Evolutionary conservation across 1,139 yeast species (phyloP), one percentile per base, ranked within the genome.

Genomic region (Geotrichum fermentans): DNA sequence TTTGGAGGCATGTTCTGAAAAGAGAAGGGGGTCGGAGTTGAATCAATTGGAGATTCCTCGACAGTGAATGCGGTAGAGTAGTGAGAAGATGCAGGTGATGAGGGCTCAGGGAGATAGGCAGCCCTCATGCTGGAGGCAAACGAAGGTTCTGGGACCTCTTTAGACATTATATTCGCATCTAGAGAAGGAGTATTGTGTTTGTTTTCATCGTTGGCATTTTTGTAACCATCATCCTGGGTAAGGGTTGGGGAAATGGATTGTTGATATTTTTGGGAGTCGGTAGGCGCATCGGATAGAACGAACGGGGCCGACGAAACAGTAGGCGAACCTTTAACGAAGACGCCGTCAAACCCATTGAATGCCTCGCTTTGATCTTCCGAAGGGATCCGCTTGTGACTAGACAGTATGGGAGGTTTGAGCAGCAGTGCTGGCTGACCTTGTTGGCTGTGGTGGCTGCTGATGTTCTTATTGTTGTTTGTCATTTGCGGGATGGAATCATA

Each of bases 261-360:
- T 24, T 24, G 28, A 10, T n/a, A 24, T 7, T 24, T 26, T 22
- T n/a, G 26, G 6, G n/a, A 18, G 20, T 38, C 41, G 41, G 20
- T 24, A 24, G 24, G 16, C 10, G 7, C 14, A 10, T 7, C 13
- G 13, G 5, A n/a, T 6, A 17, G 16, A 14, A 28, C 26, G 6
- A 20, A 14, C 36, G 36, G 18, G 10, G 39, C 14, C 14, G 18
- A 5, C 4, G 30, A 14, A 38, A 10, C 13, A 16, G 30, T 11
- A 38, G 32, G 41, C 33, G 41, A 38, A 24, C 11, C 13, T 18
- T 17, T 13, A 11, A 36, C 24, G 17, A 33, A 46, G 35, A 41
- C 45, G 13, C 50, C 50, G 24, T 46, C 50, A 41, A 46, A 46
- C 11, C 35, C 30, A 22, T 39, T 45, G 36, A 46, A 46, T 11